Percentiles rank a stretch among this genome's conserved stretches.
Evolutionary conservation across 768 basidiomycete species (phyloP).

Genomic region (Suillus alpinus): DNA sequence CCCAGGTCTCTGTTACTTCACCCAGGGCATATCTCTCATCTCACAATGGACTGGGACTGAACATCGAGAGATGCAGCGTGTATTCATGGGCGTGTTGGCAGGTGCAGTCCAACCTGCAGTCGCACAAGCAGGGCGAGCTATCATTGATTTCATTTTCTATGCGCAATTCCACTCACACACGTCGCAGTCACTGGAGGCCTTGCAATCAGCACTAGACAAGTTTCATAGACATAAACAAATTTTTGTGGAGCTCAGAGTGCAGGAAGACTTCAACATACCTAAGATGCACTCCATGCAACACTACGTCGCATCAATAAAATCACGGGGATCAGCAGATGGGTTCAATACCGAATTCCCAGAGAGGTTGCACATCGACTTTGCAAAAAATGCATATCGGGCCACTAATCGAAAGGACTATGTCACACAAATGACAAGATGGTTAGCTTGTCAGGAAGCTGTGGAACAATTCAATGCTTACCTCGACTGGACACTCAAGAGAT

Average conservation of each 20-base stretch:
- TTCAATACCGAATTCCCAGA: constrained; percentile 36
- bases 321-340: constrained; percentile 29
- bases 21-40: constrained; percentile 25
- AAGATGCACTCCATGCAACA: constrained; percentile 33
- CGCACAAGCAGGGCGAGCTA: constrained; percentile 15
- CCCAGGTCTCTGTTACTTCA: constrained; percentile 19
- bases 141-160: constrained; percentile 39
- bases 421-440: constrained; percentile 8
- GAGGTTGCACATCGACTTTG: constrained; percentile 29
- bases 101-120: constrained; percentile 16
- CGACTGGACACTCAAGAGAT: constrained; percentile 14
- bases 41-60: constrained; percentile 32
- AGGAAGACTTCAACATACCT: constrained; percentile 33
- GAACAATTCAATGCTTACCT: constrained; percentile 26
- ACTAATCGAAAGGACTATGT: constrained; percentile 3
- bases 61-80: constrained; percentile 30
- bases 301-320: constrained; percentile 22
- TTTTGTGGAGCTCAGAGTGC: constrained; percentile 24
- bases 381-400: constrained; percentile 28
- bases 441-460: constrained; percentile 15
- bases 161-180: constrained; percentile 34
- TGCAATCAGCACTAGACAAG: constrained; percentile 20
- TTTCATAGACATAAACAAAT: constrained; percentile 30
- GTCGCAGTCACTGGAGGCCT: constrained; percentile 15
- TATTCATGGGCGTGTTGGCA: constrained; percentile 30